Conservation (phyloP, 352 stramenopile species). For the Pythium guiyangense region DNA sequence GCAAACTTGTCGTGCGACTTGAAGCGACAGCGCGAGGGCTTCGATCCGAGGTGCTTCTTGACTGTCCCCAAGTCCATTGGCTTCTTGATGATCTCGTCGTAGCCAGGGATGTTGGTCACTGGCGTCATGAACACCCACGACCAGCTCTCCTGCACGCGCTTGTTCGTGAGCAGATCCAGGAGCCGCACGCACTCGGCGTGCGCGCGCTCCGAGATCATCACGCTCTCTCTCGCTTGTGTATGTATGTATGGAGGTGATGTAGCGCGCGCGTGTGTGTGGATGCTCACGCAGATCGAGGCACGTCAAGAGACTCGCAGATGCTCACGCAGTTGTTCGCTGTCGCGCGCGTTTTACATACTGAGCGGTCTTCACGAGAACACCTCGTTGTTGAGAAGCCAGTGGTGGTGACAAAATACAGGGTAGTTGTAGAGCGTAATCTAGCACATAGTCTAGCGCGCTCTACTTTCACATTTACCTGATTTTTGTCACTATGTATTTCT, state of each 20-base stretch:
- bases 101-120: conserved; percentile 56
- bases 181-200: conserved; percentile 80
- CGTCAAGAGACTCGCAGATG: too few relatives aligned
- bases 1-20: conserved; percentile 83
- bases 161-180: conserved; percentile 74
- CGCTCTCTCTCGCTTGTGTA: background rate
- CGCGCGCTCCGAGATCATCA: conserved; percentile 69
- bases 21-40: conserved; percentile 82
- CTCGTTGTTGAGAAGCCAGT: background rate
- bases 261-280: background rate
- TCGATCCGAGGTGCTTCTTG: conserved; percentile 66
- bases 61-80: conserved; percentile 82
- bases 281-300: background rate
- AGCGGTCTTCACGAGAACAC: background rate
- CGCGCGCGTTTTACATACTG: background rate
- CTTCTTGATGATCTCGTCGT: conserved; percentile 73
- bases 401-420: too few relatives aligned
- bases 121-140: conserved; percentile 85
- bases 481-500: conserved; percentile 2
- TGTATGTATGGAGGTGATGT: background rate
- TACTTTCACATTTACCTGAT: too few relatives aligned
- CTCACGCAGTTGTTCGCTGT: background rate
- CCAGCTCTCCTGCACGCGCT: conserved; percentile 81
- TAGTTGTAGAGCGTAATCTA: too few relatives aligned
- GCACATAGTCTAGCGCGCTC: too few relatives aligned